A percentile compares a stretch with the other conserved stretches of the same genome.
These are phyloP conservation scores for Plectosphaerella plurivora DNA, from an alignment of 2,329 filamentous ascomycete species.

Conservation along the genomic window DNA sequence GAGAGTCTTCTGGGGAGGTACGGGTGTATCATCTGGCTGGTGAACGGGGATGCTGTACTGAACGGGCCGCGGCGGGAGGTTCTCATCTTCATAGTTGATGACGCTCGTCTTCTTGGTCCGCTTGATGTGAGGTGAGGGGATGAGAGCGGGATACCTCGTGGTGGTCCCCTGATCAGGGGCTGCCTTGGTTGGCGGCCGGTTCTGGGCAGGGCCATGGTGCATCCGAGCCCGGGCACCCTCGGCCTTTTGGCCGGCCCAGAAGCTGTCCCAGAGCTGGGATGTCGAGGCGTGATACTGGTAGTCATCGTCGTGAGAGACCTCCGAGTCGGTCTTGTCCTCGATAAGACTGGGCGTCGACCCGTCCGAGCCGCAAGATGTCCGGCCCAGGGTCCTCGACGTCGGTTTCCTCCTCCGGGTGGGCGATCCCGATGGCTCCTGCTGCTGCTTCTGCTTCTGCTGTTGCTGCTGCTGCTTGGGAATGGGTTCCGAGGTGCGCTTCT, in stretches of 20 bases:
- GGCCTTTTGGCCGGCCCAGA: constrained; percentile 30
- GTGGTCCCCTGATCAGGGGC: not conserved
- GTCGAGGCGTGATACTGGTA: constrained; percentile 40
- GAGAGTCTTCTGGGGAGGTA: constrained; percentile 4
- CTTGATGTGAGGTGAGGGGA: constrained; percentile 12
- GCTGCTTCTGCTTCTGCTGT: not conserved
- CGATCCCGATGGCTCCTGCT: constrained; percentile 2
- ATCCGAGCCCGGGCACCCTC: constrained; percentile 7
- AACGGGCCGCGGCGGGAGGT: constrained; percentile 17
- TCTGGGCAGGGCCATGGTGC: constrained; percentile 4
- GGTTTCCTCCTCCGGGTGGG: constrained; percentile 4
- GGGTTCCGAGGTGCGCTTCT: constrained; percentile 4
- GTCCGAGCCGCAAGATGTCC: constrained; percentile 41
- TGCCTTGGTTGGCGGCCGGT: not conserved
- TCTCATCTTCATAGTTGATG: constrained; percentile 14
- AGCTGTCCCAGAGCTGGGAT: constrained; percentile 46
- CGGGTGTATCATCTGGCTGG: constrained; percentile 13
- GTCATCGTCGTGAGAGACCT: constrained; percentile 46
- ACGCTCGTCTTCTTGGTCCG: constrained; percentile 11
- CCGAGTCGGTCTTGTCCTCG: constrained; percentile 47
- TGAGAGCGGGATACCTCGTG: constrained; percentile 10
- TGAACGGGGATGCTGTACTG: constrained; percentile 9
- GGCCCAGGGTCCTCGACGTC: constrained; percentile 15
- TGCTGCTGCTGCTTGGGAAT: constrained; percentile 2
- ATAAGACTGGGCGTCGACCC: constrained; percentile 43